Conservation (phyloP, 139 green algal genomes). For the Trebouxia sp. region DNA sequence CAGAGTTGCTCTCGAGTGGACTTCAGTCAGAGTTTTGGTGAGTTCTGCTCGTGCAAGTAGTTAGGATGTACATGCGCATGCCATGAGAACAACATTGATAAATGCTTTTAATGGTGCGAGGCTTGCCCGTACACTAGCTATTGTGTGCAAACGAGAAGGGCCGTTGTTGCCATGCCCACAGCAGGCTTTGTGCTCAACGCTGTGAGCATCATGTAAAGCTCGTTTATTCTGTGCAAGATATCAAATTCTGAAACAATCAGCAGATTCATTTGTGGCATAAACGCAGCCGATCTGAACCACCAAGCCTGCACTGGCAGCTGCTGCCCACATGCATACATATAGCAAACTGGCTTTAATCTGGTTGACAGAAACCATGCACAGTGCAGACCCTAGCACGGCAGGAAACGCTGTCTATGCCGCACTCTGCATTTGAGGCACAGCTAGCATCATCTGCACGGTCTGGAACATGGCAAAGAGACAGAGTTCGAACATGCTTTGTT, state of each 20-base stretch:
- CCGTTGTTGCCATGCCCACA: too few relatives aligned
- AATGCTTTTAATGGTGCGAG: too few relatives aligned
- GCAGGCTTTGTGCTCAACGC: too few relatives aligned
- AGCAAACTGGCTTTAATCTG: neutral
- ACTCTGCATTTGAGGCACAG: neutral
- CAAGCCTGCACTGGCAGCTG: neutral
- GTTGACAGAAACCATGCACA: slow-evolving; percentile 1
- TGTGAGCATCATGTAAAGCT: too few relatives aligned
- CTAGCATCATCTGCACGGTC: neutral
- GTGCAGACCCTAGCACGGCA: neutral
- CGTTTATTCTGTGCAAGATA: too few relatives aligned
- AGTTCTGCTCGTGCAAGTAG: too few relatives aligned
- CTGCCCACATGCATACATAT: neutral
- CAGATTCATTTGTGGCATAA: neutral
- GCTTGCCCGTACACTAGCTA: too few relatives aligned
- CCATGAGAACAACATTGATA: too few relatives aligned
- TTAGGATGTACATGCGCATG: too few relatives aligned
- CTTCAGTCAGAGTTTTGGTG: too few relatives aligned
- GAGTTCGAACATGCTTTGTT: neutral
- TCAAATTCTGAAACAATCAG: neutral
- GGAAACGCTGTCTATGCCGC: slow-evolving; percentile 25
- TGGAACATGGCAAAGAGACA: slow-evolving; percentile 17
- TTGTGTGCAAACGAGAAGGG: too few relatives aligned
- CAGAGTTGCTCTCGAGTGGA: too few relatives aligned
- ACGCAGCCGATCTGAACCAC: neutral